Evolutionary conservation across 2,329 filamentous ascomycete species (phyloP).

Genomic region (Cladosporium sp.): DNA sequence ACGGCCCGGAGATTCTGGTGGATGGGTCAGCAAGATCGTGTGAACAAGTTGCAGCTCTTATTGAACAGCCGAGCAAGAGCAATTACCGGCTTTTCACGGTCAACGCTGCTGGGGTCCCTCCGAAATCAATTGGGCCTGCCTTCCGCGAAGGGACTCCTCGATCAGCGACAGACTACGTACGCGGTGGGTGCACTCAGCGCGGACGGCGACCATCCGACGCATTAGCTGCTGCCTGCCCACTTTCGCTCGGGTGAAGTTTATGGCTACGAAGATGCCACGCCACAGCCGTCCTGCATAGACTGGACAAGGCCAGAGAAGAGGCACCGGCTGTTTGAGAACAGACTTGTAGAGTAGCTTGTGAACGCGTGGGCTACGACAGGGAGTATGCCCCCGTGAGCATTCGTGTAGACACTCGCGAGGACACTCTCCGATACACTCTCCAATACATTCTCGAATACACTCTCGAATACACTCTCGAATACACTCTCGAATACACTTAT

Average conservation of each 20-base stretch:
- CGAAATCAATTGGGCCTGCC: neutral
- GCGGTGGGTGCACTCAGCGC: neutral
- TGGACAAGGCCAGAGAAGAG: neutral
- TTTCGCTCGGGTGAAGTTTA: neutral
- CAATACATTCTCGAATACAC: too few species aligned
- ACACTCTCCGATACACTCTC: too few species aligned
- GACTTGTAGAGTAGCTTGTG: neutral
- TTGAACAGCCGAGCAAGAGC: too few species aligned
- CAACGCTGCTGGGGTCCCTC: neutral
- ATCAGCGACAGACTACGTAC: neutral
- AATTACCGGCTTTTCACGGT: too few species aligned
- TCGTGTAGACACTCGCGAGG: too few species aligned
- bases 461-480: too few species aligned
- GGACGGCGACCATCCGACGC: neutral
- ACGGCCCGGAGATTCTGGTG: too few species aligned
- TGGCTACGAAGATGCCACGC: neutral
- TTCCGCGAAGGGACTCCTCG: neutral
- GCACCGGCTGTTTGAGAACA: neutral
- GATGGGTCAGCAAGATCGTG: too few species aligned
- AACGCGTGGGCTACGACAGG: neutral
- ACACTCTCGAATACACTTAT: too few species aligned
- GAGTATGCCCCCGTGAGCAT: too few species aligned
- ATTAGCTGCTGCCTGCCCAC: neutral
- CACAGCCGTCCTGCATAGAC: neutral
- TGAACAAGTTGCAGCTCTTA: too few species aligned